Evolutionary conservation across 2,329 filamentous ascomycete genomes (phyloP).

Genomic region (Penicillium sclerotiorum): DNA sequence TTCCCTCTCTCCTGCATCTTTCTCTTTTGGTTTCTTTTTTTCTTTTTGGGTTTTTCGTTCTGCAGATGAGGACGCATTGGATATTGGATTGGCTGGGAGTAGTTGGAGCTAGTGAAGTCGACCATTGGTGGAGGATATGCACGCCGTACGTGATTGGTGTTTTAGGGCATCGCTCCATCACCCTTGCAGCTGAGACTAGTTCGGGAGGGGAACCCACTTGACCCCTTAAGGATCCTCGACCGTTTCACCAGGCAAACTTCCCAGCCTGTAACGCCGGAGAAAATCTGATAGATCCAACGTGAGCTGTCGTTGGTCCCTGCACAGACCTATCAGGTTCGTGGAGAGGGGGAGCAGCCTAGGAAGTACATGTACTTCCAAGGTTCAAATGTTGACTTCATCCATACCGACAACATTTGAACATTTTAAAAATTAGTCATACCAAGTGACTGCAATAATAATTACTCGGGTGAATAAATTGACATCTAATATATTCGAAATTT

Average conservation of each 20-base stretch:
- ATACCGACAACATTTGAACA: no score
- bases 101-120: constrained; percentile 1
- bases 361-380: no score
- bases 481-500: no score
- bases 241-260: constrained; percentile 18
- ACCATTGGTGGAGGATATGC: constrained; percentile 2
- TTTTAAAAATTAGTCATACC: no score
- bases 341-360: no score
- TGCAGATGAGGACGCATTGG: constrained; percentile 3
- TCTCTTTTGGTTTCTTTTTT: not conserved
- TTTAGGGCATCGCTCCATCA: not conserved
- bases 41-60: constrained; percentile 5
- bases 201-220: not conserved
- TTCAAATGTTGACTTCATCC: no score
- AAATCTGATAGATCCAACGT: constrained; percentile 35
- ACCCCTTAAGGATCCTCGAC: constrained; percentile 1
- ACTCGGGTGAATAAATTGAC: no score
- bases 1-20: constrained; percentile 1
- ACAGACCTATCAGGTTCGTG: no score
- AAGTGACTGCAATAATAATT: no score
- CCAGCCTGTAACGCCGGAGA: constrained; percentile 13
- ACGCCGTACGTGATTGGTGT: constrained; percentile 2
- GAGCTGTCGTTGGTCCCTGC: constrained; percentile 30
- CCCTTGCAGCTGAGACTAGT: constrained; percentile 6
- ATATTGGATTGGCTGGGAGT: not conserved